Evolutionary conservation across 2,329 filamentous ascomycete species (phyloP).

Genomic region (Colletotrichum sp.): DNA sequence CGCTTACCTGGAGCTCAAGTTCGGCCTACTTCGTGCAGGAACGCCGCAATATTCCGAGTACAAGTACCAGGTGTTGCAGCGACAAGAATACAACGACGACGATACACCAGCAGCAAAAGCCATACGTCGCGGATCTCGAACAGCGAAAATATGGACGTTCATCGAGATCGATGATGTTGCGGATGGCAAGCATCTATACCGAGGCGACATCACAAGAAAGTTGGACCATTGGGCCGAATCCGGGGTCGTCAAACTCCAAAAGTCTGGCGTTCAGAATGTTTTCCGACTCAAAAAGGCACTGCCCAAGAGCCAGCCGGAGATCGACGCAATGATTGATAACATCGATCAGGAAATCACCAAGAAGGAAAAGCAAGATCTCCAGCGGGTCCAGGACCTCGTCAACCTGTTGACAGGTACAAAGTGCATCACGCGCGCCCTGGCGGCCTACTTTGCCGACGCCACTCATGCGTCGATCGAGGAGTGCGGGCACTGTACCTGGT

Average conservation of each 20-base stretch:
- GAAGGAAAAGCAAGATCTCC: constrained; percentile 59
- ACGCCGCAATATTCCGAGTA: constrained; percentile 64
- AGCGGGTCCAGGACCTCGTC: constrained; percentile 54
- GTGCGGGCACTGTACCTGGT: constrained; percentile 63
- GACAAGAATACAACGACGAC: constrained; percentile 38
- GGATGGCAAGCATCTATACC: constrained; percentile 34
- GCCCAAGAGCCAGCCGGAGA: constrained; percentile 45
- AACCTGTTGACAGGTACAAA: constrained; percentile 55
- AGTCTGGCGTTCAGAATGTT: constrained; percentile 56
- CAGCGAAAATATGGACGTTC: constrained; percentile 44
- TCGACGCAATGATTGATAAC: constrained; percentile 47
- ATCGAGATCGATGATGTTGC: constrained; percentile 54
- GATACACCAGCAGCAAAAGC: constrained; percentile 45
- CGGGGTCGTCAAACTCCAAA: constrained; percentile 55
- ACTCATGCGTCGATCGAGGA: constrained; percentile 45
- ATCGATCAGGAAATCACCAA: constrained; percentile 55
- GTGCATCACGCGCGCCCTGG: constrained; percentile 59
- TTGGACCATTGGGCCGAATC: constrained; percentile 59
- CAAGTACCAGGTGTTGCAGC: constrained; percentile 42
- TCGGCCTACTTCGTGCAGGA: constrained; percentile 59
- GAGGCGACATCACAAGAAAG: constrained; percentile 56
- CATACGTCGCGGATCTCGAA: constrained; percentile 45
- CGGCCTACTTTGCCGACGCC: constrained; percentile 62
- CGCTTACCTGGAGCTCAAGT: constrained; percentile 65
- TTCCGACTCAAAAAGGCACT: constrained; percentile 56